Base-by-base conservation (phyloP, 2,329 filamentous ascomycete species). In the Diaporthe longicolla region DNA sequence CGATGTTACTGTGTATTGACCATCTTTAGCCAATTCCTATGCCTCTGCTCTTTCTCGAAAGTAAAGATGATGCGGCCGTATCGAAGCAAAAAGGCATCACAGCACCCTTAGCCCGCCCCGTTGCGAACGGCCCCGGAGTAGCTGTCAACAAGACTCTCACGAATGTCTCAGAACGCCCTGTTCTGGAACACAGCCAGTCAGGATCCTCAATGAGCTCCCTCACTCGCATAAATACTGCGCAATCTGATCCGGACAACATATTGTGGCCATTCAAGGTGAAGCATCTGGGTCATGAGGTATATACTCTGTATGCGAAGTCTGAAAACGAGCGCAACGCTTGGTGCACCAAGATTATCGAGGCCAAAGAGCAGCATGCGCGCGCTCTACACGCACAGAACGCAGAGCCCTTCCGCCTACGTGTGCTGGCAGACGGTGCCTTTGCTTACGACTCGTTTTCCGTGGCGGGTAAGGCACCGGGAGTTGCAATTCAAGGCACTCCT, bases 211-310 rank as follows among this genome's bases (percentile, higher is more conserved):
- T 91, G 10, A 86, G 85, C 40, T 91, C 92, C 61, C 81, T 85
- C 69, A 82, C 82, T n/a, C 82, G 85, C 57, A 81, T 90, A 37
- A 80, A 82, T 6, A 82, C 85, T 10, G 77, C 80, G 24, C 84
- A 81, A 45, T 84, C 88, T 37, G 93, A 91, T 76, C 93, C 97
- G 61, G 94, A 97, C 77, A 94, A 93, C 82, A 93, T 97, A 59
- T 84, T 99, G 78, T 99, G 95, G 81, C 97, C 97, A 0, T 99
- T 99, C 90, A 92, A 92, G 77, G 91, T 99, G 81, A 98, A 98
- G 85, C 97, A 99, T 84, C 89, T 99, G 26, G 97, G 97, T 17
- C 94, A 97, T 63, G 95, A 98, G 78, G 92, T 94, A 0, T 98
- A 98, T 82, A 98, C 94, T 0, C 86, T 99, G 1, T 98, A 97